phyloP scores from a whole-genome alignment of 257 asterid genomes.

The Penstemon eatonii region DNA sequence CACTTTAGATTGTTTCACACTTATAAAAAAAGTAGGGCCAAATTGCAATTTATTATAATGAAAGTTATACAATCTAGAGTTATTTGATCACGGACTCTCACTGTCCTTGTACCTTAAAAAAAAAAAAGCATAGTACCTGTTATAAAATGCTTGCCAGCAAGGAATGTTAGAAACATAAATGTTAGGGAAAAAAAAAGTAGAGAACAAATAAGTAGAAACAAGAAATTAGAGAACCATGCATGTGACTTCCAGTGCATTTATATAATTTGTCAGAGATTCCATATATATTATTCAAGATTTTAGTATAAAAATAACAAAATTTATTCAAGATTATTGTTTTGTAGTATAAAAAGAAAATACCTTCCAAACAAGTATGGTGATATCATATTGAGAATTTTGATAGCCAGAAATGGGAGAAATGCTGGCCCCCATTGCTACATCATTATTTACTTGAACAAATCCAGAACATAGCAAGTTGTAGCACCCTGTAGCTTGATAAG shows the following conservation, averaged over 20 bases:
- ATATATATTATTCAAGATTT: conserved; percentile 35
- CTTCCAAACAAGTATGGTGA: conserved; percentile 91
- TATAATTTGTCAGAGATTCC: conserved; percentile 54
- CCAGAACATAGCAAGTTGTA: conserved; percentile 84
- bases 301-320: background rate
- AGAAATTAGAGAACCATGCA: conserved; percentile 7
- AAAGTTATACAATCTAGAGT: background rate
- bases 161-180: conserved; percentile 30
- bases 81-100: conserved; percentile 7
- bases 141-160: conserved; percentile 33
- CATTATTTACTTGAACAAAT: conserved; percentile 71
- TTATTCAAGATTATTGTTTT: too few relatives aligned
- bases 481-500: conserved; percentile 87
- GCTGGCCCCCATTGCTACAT: conserved; percentile 84
- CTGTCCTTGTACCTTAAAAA: conserved; percentile 21
- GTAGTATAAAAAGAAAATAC: conserved; percentile 30
- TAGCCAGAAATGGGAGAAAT: conserved; percentile 67
- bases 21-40: too few relatives aligned
- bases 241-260: background rate
- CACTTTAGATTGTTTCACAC: too few relatives aligned
- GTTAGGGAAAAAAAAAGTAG: conserved; percentile 29
- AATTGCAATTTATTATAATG: too few relatives aligned
- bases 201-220: conserved; percentile 27
- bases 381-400: conserved; percentile 64
- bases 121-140: background rate